A percentile compares a stretch with the other conserved stretches of the same genome.
phyloP scores from a whole-genome alignment of 768 basidiomycete genomes.

The Imleria badia region DNA sequence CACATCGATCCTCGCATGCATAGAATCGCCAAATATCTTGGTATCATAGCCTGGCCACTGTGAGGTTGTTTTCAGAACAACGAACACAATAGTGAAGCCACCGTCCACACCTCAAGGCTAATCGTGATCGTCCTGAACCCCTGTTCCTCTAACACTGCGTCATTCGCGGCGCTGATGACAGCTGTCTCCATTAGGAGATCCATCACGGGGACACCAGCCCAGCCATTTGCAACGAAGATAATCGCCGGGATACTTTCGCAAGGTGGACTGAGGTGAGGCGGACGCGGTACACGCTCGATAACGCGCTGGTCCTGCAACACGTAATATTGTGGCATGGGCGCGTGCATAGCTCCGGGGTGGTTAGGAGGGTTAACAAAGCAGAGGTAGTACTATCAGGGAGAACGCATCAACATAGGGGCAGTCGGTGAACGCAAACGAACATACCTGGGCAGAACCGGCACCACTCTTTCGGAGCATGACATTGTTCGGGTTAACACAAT shows the following conservation, averaged over 20 bases:
- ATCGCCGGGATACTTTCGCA: conserved; percentile 15
- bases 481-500: background rate
- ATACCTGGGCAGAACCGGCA: conserved; percentile 7
- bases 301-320: conserved; percentile 15
- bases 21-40: background rate
- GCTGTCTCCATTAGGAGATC: conserved; percentile 12
- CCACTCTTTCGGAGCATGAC: background rate
- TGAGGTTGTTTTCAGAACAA: background rate
- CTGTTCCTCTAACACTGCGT: conserved; percentile 13
- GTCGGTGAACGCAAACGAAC: background rate
- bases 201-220: conserved; percentile 18
- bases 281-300: conserved; percentile 23
- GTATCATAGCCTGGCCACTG: conserved; percentile 27
- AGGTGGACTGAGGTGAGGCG: conserved; percentile 6
- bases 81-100: background rate
- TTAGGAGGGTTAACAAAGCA: conserved; percentile 11
- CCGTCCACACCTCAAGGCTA: conserved; percentile 17
- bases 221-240: conserved; percentile 18
- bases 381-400: conserved; percentile 13
- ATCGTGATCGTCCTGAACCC: conserved; percentile 24
- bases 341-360: conserved; percentile 16
- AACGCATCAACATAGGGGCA: background rate
- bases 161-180: conserved; percentile 17
- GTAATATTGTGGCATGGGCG: conserved; percentile 20
- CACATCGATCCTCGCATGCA: conserved; percentile 16